Evolutionary conservation across 768 basidiomycete genomes (phyloP), one percentile per base, ranked within the genome.

Genomic region (Kwoniella dendrophila): DNA sequence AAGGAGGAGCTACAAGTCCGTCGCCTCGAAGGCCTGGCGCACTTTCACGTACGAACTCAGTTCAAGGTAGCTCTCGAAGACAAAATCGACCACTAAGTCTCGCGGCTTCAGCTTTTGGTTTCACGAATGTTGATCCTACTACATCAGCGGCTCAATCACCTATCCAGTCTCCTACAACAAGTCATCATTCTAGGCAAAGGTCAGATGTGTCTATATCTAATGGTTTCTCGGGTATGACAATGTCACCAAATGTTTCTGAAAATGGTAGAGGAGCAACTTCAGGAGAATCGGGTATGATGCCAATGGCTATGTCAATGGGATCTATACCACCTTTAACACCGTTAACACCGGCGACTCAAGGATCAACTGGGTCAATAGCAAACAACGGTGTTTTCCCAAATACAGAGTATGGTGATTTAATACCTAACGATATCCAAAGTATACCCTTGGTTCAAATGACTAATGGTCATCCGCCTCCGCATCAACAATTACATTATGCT

Each of bases 61-160:
- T 44, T 47, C 71, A 71, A 55, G 63, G 67, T 18, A 43, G 57
- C 8, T 24, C 64, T 22, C 62, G 68, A 4, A 69, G 77, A 10
- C 45, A 55, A 4, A 55, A 48, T 22, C 62, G 71, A 24, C 73
- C 74, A 6, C 33, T 63, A 11, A 73, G 71, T 51, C 64, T 78
- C 7, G 77, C 75, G 1, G 77, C 77, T 38, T 76, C 77, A 16
- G 77, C 77, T 3, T 78, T 78, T 38, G 77, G 77, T 20, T 70
- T 78, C 59, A 76, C 77, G 2, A 71, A 73, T 12, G 50, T 78
- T 16, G 65, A 67, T 20, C 66, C 66, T 18, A 64, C 67, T n/a
- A 63, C 50, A 10, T 27, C 34, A 7, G 53, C 48, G 1, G 22
- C 38, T 14, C 65, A 63, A 16, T 72, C 68, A 1, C 69, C 77